Percentiles rank a stretch among this genome's conserved stretches.
Conservation (phyloP, 1,139 yeast genomes). For the Scheffersomyces titani region DNA sequence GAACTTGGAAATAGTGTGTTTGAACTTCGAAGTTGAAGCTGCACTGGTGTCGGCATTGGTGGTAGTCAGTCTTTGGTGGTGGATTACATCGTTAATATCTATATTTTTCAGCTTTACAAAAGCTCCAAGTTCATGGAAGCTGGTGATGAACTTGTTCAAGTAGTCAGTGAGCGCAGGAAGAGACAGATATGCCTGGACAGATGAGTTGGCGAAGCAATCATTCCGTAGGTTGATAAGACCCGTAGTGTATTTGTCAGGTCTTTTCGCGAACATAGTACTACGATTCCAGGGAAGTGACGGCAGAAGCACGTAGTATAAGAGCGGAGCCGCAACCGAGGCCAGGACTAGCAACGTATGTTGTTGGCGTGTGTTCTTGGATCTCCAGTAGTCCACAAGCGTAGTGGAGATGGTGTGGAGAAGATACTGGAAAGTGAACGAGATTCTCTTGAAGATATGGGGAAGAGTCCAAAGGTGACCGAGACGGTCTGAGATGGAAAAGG, state of each 20-base stretch:
- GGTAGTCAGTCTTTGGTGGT: slow-evolving; percentile 5
- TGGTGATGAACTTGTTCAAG: slow-evolving; percentile 44
- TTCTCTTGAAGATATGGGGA: not conserved
- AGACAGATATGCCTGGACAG: slow-evolving; percentile 80
- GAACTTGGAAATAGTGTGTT: slow-evolving; percentile 23
- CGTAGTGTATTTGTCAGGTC: slow-evolving; percentile 77
- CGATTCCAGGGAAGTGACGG: slow-evolving; percentile 14
- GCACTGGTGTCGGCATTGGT: slow-evolving; percentile 7
- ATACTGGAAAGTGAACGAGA: not conserved
- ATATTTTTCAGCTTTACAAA: slow-evolving; percentile 25
- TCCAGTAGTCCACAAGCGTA: not conserved
- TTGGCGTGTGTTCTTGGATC: not conserved
- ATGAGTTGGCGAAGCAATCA: slow-evolving; percentile 93
- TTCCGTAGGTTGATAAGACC: slow-evolving; percentile 81
- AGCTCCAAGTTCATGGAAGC: slow-evolving; percentile 28
- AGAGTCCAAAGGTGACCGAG: not conserved
- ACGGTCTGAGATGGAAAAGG: not conserved
- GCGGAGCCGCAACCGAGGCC: not conserved
- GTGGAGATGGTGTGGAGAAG: not conserved
- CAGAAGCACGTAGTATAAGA: not conserved
- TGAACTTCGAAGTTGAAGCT: slow-evolving; percentile 28
- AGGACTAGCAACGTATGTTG: not conserved
- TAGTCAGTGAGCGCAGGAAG: slow-evolving; percentile 65
- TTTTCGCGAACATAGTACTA: slow-evolving; percentile 43
- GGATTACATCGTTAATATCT: slow-evolving; percentile 21